Evolutionary conservation across 2,329 filamentous ascomycete genomes (phyloP).

Genomic region (Hypocreales sp.): DNA sequence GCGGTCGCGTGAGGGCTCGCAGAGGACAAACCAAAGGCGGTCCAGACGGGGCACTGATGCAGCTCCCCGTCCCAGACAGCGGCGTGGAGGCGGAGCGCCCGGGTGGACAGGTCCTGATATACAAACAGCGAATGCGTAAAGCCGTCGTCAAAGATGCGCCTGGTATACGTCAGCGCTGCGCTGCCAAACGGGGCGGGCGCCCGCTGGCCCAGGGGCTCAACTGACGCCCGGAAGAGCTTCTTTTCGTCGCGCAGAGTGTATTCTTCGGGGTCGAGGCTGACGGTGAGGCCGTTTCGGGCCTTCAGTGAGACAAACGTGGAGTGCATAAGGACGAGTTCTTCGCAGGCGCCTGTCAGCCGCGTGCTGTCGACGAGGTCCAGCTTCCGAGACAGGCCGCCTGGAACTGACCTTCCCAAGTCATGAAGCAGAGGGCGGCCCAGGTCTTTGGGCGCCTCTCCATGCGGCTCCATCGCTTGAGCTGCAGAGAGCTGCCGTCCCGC

Average conservation of each 20-base stretch:
- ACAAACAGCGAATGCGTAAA: slow-evolving; percentile 38
- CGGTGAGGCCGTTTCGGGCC: slow-evolving; percentile 27
- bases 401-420: slow-evolving; percentile 42
- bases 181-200: no score
- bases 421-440: slow-evolving; percentile 40
- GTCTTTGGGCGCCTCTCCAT: slow-evolving; percentile 25
- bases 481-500: slow-evolving; percentile 30
- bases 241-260: slow-evolving; percentile 31
- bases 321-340: slow-evolving; percentile 47
- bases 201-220: no score
- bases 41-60: slow-evolving; percentile 44
- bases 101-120: slow-evolving; percentile 31
- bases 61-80: slow-evolving; percentile 39
- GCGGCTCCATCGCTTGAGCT: slow-evolving; percentile 35
- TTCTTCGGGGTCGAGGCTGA: slow-evolving; percentile 28
- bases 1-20: no score
- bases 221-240: slow-evolving; percentile 41
- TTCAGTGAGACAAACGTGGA: slow-evolving; percentile 43
- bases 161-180: no score
- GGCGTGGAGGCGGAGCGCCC: slow-evolving; percentile 37
- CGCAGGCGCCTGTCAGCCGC: not conserved
- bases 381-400: not conserved
- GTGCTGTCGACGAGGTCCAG: not conserved
- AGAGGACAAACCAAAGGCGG: slow-evolving; percentile 39
- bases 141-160: slow-evolving; percentile 39